Conservation (phyloP, 768 basidiomycete species). For the Coprinellus micaceus region DNA sequence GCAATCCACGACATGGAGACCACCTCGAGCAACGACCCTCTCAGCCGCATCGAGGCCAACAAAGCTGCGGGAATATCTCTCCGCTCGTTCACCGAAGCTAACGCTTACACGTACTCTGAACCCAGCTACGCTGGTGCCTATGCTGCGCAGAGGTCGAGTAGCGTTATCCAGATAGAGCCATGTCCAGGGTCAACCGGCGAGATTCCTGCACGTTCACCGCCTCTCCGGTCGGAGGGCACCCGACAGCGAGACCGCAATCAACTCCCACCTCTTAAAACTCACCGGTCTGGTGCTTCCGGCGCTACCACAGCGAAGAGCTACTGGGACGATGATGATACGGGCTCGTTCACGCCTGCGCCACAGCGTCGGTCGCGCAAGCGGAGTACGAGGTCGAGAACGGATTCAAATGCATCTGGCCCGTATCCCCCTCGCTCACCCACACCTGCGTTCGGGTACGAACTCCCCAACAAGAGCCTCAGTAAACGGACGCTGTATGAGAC, state of each 20-base stretch:
- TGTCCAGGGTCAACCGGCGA: too few relatives aligned
- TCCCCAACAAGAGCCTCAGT: neutral
- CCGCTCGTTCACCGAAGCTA: neutral
- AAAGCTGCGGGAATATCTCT: neutral
- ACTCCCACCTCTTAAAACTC: too few relatives aligned
- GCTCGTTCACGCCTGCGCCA: neutral
- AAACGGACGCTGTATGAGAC: neutral
- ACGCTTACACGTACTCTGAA: neutral
- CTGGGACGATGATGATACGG: neutral
- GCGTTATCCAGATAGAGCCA: too few relatives aligned
- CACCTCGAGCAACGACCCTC: neutral
- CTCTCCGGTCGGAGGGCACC: too few relatives aligned
- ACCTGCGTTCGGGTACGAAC: neutral
- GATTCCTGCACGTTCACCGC: too few relatives aligned
- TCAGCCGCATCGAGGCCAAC: neutral
- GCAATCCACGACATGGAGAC: constrained; percentile 1
- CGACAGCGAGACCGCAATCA: too few relatives aligned
- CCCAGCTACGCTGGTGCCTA: neutral
- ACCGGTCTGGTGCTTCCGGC: neutral
- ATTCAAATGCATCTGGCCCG: neutral
- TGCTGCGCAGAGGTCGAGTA: neutral
- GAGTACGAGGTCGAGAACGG: neutral
- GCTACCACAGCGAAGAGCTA: neutral
- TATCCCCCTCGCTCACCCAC: neutral
- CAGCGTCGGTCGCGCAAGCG: neutral